Conservation (phyloP, 495 filamentous ascomycete species). For the Talaromyces ruber region DNA sequence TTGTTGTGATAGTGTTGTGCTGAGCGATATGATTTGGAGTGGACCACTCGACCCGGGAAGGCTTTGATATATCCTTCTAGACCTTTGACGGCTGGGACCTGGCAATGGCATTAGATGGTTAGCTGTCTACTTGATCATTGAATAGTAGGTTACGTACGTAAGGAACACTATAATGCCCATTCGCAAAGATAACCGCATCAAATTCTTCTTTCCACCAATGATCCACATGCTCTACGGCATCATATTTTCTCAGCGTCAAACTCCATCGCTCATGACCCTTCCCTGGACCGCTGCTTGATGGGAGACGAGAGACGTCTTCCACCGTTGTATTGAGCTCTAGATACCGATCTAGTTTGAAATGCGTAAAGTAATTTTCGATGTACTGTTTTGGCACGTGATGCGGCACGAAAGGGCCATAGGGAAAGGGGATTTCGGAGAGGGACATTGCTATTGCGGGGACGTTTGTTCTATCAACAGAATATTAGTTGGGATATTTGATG, state of each 20-base stretch:
- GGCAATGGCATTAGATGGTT: background rate
- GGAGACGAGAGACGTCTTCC: conserved; percentile 31
- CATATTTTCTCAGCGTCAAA: conserved; percentile 34
- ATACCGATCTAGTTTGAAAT: conserved; percentile 24
- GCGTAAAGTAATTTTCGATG: conserved; percentile 37
- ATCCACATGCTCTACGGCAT: conserved; percentile 27
- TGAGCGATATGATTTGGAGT: conserved; percentile 40
- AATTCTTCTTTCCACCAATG: conserved; percentile 41
- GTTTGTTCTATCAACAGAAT: too few species aligned
- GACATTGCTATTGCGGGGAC: conserved; percentile 43
- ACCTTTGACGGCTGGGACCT: conserved; percentile 35
- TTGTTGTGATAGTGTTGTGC: conserved; percentile 20
- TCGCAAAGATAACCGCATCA: conserved; percentile 41
- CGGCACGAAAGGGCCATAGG: conserved; percentile 42
- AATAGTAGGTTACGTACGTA: conserved; percentile 19
- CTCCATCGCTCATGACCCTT: conserved; percentile 24
- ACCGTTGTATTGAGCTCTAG: conserved; percentile 40
- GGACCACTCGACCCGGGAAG: conserved; percentile 29
- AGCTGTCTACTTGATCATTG: background rate
- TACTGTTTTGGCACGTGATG: conserved; percentile 41
- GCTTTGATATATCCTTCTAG: conserved; percentile 25
- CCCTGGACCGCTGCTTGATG: background rate
- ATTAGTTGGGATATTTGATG: too few species aligned
- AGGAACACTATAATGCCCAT: conserved; percentile 43
- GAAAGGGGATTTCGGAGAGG: conserved; percentile 37